A percentile compares a stretch with the other conserved stretches of the same genome.
phyloP scores from a whole-genome alignment of 2,329 filamentous ascomycete genomes.

The Colletotrichum limetticola region DNA sequence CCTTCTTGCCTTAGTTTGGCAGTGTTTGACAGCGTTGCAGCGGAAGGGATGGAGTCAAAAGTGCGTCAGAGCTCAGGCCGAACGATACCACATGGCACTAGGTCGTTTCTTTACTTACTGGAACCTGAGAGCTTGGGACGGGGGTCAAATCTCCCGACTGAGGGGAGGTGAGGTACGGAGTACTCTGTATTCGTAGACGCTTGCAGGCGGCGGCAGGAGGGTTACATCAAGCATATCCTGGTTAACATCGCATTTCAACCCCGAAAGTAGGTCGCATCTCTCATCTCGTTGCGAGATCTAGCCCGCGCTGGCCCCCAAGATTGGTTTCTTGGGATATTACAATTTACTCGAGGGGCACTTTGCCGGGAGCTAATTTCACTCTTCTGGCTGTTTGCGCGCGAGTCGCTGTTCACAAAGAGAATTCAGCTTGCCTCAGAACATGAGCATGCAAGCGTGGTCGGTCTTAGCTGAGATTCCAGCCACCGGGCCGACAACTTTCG shows the following conservation, averaged over 20 bases:
- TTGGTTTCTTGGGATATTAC: not conserved
- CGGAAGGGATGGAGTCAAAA: not conserved
- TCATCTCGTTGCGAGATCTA: not conserved
- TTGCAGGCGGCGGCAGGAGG: not conserved
- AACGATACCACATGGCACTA: constrained; percentile 6
- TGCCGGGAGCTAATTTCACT: not conserved
- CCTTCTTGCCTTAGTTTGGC: not conserved
- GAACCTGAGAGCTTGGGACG: not conserved
- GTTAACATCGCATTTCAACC: not conserved
- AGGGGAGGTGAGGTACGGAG: too few relatives aligned
- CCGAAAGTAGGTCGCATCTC: not conserved
- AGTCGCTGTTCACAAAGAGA: not conserved
- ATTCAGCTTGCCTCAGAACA: not conserved
- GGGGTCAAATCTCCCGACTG: not conserved
- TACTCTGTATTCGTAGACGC: too few relatives aligned
- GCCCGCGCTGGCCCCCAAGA: not conserved
- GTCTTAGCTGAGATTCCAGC: not conserved
- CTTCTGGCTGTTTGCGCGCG: not conserved
- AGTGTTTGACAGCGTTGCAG: not conserved
- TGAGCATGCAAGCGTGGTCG: not conserved
- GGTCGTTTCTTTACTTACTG: not conserved
- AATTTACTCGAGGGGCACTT: not conserved
- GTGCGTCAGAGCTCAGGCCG: not conserved
- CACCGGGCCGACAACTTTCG: not conserved
- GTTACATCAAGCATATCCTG: not conserved